Evolutionary conservation across 108 stramenopile genomes (phyloP), one percentile per base, ranked within the genome.

Genomic region (Aureococcus anophagefferens): DNA sequence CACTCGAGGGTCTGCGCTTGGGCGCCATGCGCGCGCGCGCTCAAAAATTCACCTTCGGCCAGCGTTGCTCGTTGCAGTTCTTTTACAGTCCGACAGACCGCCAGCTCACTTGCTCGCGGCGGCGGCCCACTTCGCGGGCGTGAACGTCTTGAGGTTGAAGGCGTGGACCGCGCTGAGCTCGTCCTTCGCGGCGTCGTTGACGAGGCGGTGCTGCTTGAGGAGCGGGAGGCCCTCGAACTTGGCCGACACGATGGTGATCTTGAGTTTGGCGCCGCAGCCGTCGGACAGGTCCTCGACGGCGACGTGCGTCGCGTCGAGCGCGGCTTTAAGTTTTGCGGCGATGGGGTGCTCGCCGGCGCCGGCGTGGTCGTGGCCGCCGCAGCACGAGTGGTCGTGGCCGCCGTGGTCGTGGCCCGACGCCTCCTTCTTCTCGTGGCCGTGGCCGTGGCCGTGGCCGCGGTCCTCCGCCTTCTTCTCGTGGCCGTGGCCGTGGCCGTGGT

Each of bases 251-350:
- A 70, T 44, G 29, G 7, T 46, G 32, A 70, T 44, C 9, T 70
- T 30, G 5, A 70, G 59, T 14, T 70, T 70, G 25, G 69, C 40
- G n/a, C 69, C 69, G 37, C 69, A 70, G 46, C 71, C 71, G 18
- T 33, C 62, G 29, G 30, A 30, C 31, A 13, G 5, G 63, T 63
- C 71, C 21, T 1, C 25, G 51, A 59, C 51, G 21, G 4, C 51
- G 51, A 59, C 51, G 51, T 28, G 25, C 51, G 51, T 25, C 51
- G 51, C 51, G 21, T 59, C 51, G 51, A 59, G 51, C 21, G 21
- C 51, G 51, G 51, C 35, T 5, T 64, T 16, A 1, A 59, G 51
- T 1, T 18, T 28, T 11, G 51, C 25, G 21, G 51, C 51, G 21
- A 59, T 11, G 21, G 14, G 21, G 51, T 59, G 51, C 51, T 59